phyloP scores from a whole-genome alignment of 2,329 filamentous ascomycete species.

The Eurotiales sp. region DNA sequence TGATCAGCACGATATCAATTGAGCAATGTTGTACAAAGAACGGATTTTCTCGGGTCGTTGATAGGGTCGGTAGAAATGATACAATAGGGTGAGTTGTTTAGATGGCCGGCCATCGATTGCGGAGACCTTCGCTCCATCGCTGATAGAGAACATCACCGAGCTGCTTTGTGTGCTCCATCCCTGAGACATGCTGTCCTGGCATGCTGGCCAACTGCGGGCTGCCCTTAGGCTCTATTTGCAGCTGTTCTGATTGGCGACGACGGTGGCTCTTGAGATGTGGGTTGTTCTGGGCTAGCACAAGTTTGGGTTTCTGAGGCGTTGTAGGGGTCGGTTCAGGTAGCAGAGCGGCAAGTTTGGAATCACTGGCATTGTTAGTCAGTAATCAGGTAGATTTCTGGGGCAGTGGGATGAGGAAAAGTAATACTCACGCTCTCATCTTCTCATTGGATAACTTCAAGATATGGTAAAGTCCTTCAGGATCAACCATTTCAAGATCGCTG shows the following conservation, averaged over 20 bases:
- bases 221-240: constrained; percentile 33
- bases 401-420: neutral
- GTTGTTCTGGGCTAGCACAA: constrained; percentile 76
- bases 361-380: constrained; percentile 21
- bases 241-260: constrained; percentile 54
- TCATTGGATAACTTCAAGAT: constrained; percentile 74
- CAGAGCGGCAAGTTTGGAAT: constrained; percentile 37
- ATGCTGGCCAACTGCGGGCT: constrained; percentile 41
- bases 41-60: constrained; percentile 11
- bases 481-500: constrained; percentile 74
- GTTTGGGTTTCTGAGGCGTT: constrained; percentile 55
- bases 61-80: constrained; percentile 4
- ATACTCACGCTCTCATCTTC: constrained; percentile 54
- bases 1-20: too few relatives aligned
- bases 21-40: constrained; percentile 18
- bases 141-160: constrained; percentile 87
- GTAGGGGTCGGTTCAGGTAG: constrained; percentile 35
- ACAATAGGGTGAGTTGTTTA: constrained; percentile 3
- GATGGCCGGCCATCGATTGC: constrained; percentile 59
- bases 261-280: constrained; percentile 79
- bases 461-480: constrained; percentile 86
- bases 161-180: constrained; percentile 90
- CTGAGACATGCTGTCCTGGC: constrained; percentile 58
- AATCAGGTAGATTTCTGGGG: neutral
- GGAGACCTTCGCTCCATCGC: constrained; percentile 82